Percentiles rank a stretch among this genome's conserved stretches.
phyloP scores from a whole-genome alignment of 2,329 filamentous ascomycete species.

The Exophiala lecanii-corni region DNA sequence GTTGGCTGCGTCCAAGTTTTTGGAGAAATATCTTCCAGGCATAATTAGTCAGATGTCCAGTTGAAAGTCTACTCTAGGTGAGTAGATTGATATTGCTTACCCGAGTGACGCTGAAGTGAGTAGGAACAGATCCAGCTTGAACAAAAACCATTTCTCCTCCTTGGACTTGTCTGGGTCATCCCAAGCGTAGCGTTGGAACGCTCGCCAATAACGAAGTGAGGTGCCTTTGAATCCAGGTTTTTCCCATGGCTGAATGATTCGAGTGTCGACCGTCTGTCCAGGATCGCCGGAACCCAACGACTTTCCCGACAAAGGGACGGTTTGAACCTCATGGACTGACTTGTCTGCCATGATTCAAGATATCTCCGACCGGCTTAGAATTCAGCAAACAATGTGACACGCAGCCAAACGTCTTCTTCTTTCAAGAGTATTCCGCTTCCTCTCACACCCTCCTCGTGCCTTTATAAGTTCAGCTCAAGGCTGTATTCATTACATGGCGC shows the following conservation, averaged over 20 bases:
- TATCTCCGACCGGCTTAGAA: not conserved
- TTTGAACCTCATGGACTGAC: not conserved
- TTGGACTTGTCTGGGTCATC: constrained; percentile 49
- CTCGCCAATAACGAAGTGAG: not conserved
- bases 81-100: too few species aligned
- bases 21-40: constrained; percentile 26
- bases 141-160: constrained; percentile 38
- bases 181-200: constrained; percentile 40
- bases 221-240: constrained; percentile 1
- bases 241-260: constrained; percentile 1
- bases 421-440: too few species aligned
- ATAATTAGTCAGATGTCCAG: not conserved
- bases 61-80: too few species aligned
- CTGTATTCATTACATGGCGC: too few species aligned
- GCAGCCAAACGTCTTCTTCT: too few species aligned
- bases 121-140: constrained; percentile 30
- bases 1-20: constrained; percentile 22
- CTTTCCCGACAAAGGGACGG: too few species aligned
- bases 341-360: not conserved
- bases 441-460: too few species aligned
- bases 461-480: too few species aligned
- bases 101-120: constrained; percentile 30
- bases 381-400: too few species aligned
- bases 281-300: too few species aligned
- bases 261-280: not conserved